Conservation (phyloP, 352 stramenopile species). For the Globisporangium viniferum region DNA sequence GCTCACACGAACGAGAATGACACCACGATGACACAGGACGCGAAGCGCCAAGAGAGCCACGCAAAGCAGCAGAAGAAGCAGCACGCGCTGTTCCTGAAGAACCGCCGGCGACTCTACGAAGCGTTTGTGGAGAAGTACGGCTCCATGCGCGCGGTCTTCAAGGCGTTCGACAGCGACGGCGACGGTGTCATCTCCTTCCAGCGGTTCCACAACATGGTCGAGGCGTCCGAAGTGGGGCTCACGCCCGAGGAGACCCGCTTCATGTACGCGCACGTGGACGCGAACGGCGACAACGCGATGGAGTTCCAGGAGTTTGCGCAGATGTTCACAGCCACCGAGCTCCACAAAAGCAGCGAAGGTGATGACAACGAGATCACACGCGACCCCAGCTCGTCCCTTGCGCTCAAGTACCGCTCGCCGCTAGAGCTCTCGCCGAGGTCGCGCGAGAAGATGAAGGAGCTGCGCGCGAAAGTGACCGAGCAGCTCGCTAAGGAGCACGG, state of each 20-base stretch:
- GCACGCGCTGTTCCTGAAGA: conserved; percentile 28
- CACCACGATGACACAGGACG: neutral
- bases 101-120: conserved; percentile 52
- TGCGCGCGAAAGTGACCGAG: conserved; percentile 57
- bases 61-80: conserved; percentile 15
- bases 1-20: neutral
- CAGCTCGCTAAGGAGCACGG: conserved; percentile 58
- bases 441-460: conserved; percentile 59
- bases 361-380: conserved; percentile 12
- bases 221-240: conserved; percentile 59
- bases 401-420: conserved; percentile 68
- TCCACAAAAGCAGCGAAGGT: neutral
- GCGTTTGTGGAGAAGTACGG: conserved; percentile 74
- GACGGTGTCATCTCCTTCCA: conserved; percentile 73
- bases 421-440: conserved; percentile 58
- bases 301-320: conserved; percentile 70
- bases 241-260: conserved; percentile 32
- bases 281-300: conserved; percentile 71
- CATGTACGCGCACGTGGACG: conserved; percentile 58
- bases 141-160: conserved; percentile 74
- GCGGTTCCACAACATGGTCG: conserved; percentile 70
- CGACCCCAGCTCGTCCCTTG: conserved; percentile 51
- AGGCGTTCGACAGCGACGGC: conserved; percentile 61
- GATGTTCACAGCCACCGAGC: conserved; percentile 52
- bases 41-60: neutral